Evolutionary conservation across 495 filamentous ascomycete genomes (phyloP), one percentile per base, ranked within the genome.

Genomic region (Cladorrhinum samala): DNA sequence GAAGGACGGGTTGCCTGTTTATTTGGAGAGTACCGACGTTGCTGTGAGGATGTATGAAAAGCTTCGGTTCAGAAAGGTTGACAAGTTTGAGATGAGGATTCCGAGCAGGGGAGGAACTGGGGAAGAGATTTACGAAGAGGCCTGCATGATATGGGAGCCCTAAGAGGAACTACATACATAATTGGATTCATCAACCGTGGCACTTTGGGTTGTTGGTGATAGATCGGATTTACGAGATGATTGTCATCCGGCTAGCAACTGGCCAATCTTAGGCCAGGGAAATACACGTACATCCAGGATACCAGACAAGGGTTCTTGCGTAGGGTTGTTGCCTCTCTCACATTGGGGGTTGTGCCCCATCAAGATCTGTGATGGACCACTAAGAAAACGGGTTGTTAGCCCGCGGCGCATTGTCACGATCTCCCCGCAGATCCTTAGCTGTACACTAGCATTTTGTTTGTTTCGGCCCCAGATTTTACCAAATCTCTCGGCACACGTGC

Each of bases 11-110:
- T 30, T 76, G 38, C 57, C 68, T 0, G 60, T 74, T 9, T 75
- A 77, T 48, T 60, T 78, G 4, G 74, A 78, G 40, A 72, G 68
- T 16, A 68, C 74, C 24, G 58, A 64, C n/a, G 30, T 66, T 1
- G 74, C 74, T 0, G 64, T 67, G 3, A 48, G 63, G 8, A 56
- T 76, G 55, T 79, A 79, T 51, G 60, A 63, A 25, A 64, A 57
- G 48, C 49, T 71, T 2, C 74, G 76, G 36, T 79, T 75, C 46
- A 49, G 49, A 27, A 48, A 9, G 0, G 49, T 70, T 0, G 67
- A 68, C 38, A 20, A 20, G 7, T 64, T 70, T 42, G 57, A 63
- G 40, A 68, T 70, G 58, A n/a, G 19, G 25, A 56, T 70, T 37
- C 63, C 67, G 13, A 23, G 27, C 5, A 17, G 41, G 1, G 14